Percentiles rank a stretch among this genome's conserved stretches.
These are phyloP conservation scores for Dipodascus geniculatus DNA, from an alignment of 805 yeast genomes.

Conservation along the genomic window DNA sequence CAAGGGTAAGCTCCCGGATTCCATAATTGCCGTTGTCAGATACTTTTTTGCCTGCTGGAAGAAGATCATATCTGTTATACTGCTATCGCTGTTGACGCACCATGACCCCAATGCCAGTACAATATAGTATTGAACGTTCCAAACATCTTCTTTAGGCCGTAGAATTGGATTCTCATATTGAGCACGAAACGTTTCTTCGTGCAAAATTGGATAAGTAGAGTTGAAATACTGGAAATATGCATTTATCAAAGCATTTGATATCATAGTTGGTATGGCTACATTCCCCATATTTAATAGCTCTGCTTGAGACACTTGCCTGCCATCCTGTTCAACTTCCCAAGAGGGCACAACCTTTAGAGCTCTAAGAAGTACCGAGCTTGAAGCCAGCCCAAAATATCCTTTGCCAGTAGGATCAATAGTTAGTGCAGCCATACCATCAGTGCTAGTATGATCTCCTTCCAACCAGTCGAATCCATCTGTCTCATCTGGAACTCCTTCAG, in stretches of 20 bases:
- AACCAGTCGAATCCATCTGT: constrained; percentile 50
- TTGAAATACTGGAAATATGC: constrained; percentile 50
- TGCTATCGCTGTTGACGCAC: constrained; percentile 46
- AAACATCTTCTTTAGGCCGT: constrained; percentile 33
- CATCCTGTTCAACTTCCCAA: constrained; percentile 5
- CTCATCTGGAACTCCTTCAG: constrained; percentile 31
- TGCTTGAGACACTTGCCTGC: constrained; percentile 4
- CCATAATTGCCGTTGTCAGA: constrained; percentile 39
- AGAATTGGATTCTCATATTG: constrained; percentile 33
- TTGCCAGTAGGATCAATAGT: constrained; percentile 38
- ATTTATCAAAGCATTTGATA: constrained; percentile 29
- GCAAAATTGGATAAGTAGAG: constrained; percentile 48
- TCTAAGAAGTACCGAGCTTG: constrained; percentile 44
- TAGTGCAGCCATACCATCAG: constrained; percentile 58
- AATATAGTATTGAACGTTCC: constrained; percentile 44
- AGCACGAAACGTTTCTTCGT: constrained; percentile 40
- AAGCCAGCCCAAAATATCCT: constrained; percentile 57
- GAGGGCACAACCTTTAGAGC: constrained; percentile 30
- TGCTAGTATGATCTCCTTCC: constrained; percentile 32
- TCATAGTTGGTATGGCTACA: constrained; percentile 11
- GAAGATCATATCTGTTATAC: constrained; percentile 41
- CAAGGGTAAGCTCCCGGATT: constrained; percentile 44
- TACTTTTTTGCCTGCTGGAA: constrained; percentile 41
- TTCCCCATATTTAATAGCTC: constrained; percentile 7
- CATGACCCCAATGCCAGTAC: constrained; percentile 58